Base-by-base conservation (phyloP, 768 basidiomycete species). In the Crucibulum laeve region DNA sequence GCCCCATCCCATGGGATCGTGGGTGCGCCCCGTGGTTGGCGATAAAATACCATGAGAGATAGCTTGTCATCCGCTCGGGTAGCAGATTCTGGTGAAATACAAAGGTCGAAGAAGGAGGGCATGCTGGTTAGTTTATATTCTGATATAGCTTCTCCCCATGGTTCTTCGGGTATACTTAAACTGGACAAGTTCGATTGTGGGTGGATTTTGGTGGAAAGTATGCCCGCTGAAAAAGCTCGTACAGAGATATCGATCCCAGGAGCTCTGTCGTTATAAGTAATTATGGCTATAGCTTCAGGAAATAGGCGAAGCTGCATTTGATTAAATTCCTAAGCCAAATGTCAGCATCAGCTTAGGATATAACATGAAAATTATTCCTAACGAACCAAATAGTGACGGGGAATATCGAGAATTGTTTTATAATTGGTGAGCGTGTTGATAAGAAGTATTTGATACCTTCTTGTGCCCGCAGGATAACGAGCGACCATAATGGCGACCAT, bases 121-220 rank as follows among this genome's bases (percentile, higher is more conserved):
- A 48, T 47, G 21, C 42, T 40, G 40, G 57, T 51, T 23, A 60
- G 41, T 21, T 51, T 41, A 18, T 54, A 45, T 18, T 61, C 59
- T 26, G 53, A 50, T 23, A 64, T 42, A 6, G 52, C 46, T 4
- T 51, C 14, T 11, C 35, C 35, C 35, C 35, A 37, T 2, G 13
- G 18, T n/a, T 11, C 13, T 14, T 37, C 19, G 14, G 11, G 35
- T 10, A 37, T n/a, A 10, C 18, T n/a, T 13, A 5, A 18, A 37
- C 19, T 37, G 13, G 35, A 37, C 11, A 37, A 19, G 10, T 13
- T 37, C 4, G 4, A 37, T 18, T n/a, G 10, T 5, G 35, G 35
- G 18, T 10, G 35, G 19, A 37, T 18, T 4, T 13, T 37, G 14
- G 35, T n/a, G 19, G 35, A 37, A 14, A 37, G 19, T 21, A 21